These are phyloP conservation scores for Begonia peltatifolia DNA, from an alignment of 306 rosid genomes.

Conservation along the genomic window DNA sequence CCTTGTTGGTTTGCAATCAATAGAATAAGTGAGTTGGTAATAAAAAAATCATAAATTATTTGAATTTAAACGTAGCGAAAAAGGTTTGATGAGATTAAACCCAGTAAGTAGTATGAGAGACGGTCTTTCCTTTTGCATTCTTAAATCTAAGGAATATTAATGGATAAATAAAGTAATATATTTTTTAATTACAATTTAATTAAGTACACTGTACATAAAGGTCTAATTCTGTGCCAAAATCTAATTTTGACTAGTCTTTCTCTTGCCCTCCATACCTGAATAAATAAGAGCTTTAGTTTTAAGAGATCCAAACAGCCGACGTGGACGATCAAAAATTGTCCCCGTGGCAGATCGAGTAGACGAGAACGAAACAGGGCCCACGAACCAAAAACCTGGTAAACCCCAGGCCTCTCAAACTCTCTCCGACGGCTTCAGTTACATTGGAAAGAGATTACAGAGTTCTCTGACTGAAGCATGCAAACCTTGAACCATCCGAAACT, in stretches of 20 bases:
- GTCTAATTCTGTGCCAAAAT: background rate
- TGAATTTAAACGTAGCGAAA: no score
- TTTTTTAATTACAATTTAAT: background rate
- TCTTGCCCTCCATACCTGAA: no score
- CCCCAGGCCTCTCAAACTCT: constrained; percentile 21
- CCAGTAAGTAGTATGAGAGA: no score
- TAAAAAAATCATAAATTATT: no score
- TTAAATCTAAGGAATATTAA: no score
- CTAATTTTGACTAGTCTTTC: background rate
- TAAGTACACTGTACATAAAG: background rate
- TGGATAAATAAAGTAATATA: no score
- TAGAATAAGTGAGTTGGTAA: no score
- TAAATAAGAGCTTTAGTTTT: no score
- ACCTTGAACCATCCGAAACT: constrained; percentile 26
- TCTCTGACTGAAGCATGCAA: constrained; percentile 47
- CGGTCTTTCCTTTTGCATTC: no score
- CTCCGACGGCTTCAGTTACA: constrained; percentile 31
- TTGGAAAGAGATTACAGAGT: constrained; percentile 2
- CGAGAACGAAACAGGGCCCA: constrained; percentile 14
- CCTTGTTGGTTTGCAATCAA: no score
- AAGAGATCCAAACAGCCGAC: background rate
- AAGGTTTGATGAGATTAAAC: no score
- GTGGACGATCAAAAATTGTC: background rate
- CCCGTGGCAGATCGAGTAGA: constrained; percentile 16
- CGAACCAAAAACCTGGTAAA: constrained; percentile 15